Conservation (phyloP, 1,139 yeast species). For the Casaregolazyma lundiana region DNA sequence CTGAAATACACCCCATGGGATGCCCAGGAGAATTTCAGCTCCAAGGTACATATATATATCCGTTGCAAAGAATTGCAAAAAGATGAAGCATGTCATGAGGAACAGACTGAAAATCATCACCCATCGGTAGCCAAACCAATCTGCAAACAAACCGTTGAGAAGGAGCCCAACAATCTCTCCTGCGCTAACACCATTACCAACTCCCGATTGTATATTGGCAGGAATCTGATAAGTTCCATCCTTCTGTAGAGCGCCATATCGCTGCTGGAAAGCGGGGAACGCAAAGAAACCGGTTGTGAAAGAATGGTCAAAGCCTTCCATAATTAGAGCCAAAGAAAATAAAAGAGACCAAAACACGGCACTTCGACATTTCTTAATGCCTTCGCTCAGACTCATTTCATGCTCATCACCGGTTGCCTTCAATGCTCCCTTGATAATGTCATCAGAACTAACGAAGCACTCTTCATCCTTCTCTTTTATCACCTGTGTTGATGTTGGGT, state of each 20-base stretch:
- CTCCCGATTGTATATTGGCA: conserved; percentile 44
- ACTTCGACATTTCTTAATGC: conserved; percentile 35
- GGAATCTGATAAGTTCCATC: conserved; percentile 36
- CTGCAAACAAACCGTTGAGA: conserved; percentile 38
- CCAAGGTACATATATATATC: conserved; percentile 34
- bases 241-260: conserved; percentile 35
- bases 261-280: conserved; percentile 36
- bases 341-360: conserved; percentile 43
- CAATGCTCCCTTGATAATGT: conserved; percentile 1
- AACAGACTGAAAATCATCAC: conserved; percentile 36
- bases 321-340: conserved; percentile 38
- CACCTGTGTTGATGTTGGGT: background rate
- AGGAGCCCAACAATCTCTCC: conserved; percentile 41
- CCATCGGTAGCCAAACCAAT: conserved; percentile 39
- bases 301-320: conserved; percentile 45
- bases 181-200: conserved; percentile 36
- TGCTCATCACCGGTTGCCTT: conserved; percentile 27
- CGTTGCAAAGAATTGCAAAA: conserved; percentile 42
- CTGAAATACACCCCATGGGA: conserved; percentile 41
- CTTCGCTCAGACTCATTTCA: conserved; percentile 41
- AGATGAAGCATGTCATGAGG: conserved; percentile 35
- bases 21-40: conserved; percentile 45
- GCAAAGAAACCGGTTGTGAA: conserved; percentile 39
- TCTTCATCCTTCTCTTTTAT: background rate
- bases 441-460: background rate